phyloP scores from a whole-genome alignment of 2,329 filamentous ascomycete species.

The Diplodia corticola region DNA sequence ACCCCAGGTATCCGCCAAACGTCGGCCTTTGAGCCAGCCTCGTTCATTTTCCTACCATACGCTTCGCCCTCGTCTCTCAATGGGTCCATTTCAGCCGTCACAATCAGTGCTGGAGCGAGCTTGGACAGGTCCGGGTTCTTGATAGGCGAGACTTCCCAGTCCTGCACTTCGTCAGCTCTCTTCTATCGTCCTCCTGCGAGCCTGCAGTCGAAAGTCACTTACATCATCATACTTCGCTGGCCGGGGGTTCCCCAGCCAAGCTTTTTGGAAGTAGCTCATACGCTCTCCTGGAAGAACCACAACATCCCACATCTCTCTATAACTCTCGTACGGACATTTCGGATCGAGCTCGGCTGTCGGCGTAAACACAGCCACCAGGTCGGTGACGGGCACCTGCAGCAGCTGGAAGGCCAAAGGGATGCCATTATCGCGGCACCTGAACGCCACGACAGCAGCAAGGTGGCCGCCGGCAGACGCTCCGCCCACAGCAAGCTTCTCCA shows the following conservation, averaged over 20 bases:
- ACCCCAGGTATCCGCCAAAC: constrained; percentile 35
- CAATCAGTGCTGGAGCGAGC: constrained; percentile 42
- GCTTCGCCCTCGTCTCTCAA: constrained; percentile 45
- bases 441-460: constrained; percentile 41
- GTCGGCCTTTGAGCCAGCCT: constrained; percentile 38
- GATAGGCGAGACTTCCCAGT: constrained; percentile 48
- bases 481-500: constrained; percentile 34
- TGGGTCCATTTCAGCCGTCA: constrained; percentile 45
- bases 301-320: constrained; percentile 29
- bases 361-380: constrained; percentile 40
- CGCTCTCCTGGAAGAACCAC: constrained; percentile 38
- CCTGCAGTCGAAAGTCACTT: constrained; percentile 24
- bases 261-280: constrained; percentile 44
- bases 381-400: constrained; percentile 40
- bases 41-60: constrained; percentile 41
- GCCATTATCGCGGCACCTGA: constrained; percentile 40
- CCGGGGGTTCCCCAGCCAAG: constrained; percentile 42
- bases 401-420: constrained; percentile 42
- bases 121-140: constrained; percentile 37
- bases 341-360: constrained; percentile 38
- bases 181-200: not conserved
- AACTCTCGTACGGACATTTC: constrained; percentile 41
- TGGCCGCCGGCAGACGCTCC: constrained; percentile 45
- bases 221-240: constrained; percentile 39
- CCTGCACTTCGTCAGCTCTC: constrained; percentile 27